phyloP scores from a whole-genome alignment of 495 filamentous ascomycete genomes.

The Hypoxylon fragiforme region DNA sequence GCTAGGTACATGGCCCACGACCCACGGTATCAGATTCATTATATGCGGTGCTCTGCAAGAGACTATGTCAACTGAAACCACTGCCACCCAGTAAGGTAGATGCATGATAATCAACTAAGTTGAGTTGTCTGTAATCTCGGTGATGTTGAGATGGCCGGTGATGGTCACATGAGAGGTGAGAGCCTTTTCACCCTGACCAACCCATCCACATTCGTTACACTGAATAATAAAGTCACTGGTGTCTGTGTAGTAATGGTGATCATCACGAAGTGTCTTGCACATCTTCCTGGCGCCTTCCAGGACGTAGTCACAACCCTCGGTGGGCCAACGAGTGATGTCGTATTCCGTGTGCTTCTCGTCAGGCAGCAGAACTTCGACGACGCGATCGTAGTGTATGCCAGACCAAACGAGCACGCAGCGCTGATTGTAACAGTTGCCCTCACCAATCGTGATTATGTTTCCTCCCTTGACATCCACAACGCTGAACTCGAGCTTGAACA shows the following conservation, averaged over 20 bases:
- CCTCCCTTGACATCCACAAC: slow-evolving; percentile 68
- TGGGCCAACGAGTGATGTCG: slow-evolving; percentile 79
- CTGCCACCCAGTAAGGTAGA: no score
- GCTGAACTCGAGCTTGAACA: slow-evolving; percentile 86
- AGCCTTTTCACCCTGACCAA: slow-evolving; percentile 70
- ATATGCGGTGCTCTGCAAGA: background rate
- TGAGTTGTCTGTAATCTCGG: slow-evolving; percentile 19
- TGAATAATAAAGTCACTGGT: slow-evolving; percentile 79
- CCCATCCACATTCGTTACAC: slow-evolving; percentile 69
- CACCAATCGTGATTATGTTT: slow-evolving; percentile 74
- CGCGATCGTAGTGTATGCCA: slow-evolving; percentile 94
- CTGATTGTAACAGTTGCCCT: slow-evolving; percentile 57
- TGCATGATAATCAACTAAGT: background rate
- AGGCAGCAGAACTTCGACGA: slow-evolving; percentile 71
- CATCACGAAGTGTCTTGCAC: slow-evolving; percentile 65
- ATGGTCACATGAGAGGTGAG: slow-evolving; percentile 9
- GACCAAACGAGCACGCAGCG: slow-evolving; percentile 88
- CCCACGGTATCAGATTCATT: no score
- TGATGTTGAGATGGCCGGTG: slow-evolving; percentile 16
- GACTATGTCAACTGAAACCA: no score
- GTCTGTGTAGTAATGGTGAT: slow-evolving; percentile 87
- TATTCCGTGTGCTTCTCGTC: slow-evolving; percentile 57
- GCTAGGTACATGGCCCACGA: no score
- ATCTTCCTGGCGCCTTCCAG: slow-evolving; percentile 70
- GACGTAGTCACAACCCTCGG: slow-evolving; percentile 64